These are phyloP conservation scores for Pugionium cornutum DNA, from an alignment of 345 rosid genomes.

Conservation along the genomic window DNA sequence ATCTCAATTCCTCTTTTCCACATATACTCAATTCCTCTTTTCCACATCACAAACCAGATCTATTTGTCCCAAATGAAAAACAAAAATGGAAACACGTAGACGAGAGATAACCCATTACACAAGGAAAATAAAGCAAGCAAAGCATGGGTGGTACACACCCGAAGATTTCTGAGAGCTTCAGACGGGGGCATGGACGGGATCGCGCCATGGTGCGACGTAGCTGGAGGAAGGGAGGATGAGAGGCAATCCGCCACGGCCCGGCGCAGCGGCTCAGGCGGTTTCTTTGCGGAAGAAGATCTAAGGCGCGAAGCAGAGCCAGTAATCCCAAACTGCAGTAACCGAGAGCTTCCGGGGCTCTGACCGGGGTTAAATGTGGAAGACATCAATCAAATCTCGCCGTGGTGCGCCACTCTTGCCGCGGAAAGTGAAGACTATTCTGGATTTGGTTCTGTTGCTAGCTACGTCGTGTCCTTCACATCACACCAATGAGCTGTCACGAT, in stretches of 20 bases:
- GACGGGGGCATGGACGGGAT: constrained; percentile 53
- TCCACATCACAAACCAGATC: constrained; percentile 21
- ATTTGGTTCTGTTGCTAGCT: constrained; percentile 33
- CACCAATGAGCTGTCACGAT: constrained; percentile 40
- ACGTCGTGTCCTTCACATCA: constrained; percentile 41
- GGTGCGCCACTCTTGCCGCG: constrained; percentile 38
- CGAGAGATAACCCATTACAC: constrained; percentile 12
- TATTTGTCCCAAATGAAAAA: neutral
- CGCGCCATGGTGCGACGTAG: constrained; percentile 57
- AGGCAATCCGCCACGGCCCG: constrained; percentile 92
- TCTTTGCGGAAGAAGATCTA: constrained; percentile 80
- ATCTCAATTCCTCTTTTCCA: constrained; percentile 18
- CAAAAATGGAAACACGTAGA: constrained; percentile 46
- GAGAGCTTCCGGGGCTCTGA: constrained; percentile 68
- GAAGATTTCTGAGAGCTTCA: constrained; percentile 94
- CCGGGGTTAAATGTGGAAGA: constrained; percentile 57
- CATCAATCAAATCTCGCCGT: constrained; percentile 42
- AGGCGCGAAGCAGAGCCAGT: constrained; percentile 62
- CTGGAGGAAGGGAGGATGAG: constrained; percentile 53
- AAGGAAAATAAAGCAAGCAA: neutral
- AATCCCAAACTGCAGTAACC: constrained; percentile 55
- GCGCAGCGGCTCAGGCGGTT: constrained; percentile 96
- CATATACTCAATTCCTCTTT: constrained; percentile 22
- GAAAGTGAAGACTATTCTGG: constrained; percentile 26
- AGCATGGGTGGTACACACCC: constrained; percentile 53